Evolutionary conservation across 768 basidiomycete species (phyloP).

Genomic region (Strobilomyces dryophilus): DNA sequence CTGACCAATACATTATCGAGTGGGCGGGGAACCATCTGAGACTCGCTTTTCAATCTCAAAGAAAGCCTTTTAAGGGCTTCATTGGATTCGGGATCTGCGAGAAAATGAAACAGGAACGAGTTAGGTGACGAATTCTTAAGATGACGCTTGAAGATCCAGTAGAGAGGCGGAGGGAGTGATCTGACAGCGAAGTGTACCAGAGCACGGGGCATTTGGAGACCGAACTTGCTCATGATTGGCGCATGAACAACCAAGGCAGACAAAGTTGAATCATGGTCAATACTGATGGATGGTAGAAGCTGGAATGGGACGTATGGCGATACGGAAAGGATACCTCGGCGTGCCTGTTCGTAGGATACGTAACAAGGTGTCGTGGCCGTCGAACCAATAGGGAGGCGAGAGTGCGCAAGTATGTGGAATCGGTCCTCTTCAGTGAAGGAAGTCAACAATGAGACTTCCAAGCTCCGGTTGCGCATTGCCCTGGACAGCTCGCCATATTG

Average conservation of each 20-base stretch:
- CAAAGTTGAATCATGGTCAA: constrained; percentile 48
- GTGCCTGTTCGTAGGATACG: constrained; percentile 20
- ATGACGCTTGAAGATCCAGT: constrained; percentile 22
- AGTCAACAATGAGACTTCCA: constrained; percentile 66
- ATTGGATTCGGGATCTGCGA: constrained; percentile 15
- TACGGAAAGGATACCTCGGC: constrained; percentile 20
- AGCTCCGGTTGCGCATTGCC: constrained; percentile 96
- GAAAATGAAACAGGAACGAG: constrained; percentile 14
- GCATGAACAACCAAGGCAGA: constrained; percentile 41
- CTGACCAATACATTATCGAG: constrained; percentile 27
- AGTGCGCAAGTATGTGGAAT: constrained; percentile 41
- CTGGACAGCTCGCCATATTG: constrained; percentile 90
- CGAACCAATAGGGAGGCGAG: constrained; percentile 42
- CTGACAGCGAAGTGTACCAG: constrained; percentile 28
- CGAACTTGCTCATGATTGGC: constrained; percentile 26
- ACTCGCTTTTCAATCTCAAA: constrained; percentile 9
- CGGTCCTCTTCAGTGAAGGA: constrained; percentile 42
- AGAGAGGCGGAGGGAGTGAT: constrained; percentile 8
- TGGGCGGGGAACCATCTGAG: constrained; percentile 3
- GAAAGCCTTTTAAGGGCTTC: constrained; percentile 11
- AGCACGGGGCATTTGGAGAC: constrained; percentile 14
- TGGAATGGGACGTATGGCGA: not conserved
- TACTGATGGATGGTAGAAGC: constrained; percentile 33
- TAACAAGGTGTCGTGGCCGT: constrained; percentile 6
- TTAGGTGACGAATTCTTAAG: constrained; percentile 11